phyloP scores from a whole-genome alignment of 2,329 filamentous ascomycete species.

The Scedosporium boydii region DNA sequence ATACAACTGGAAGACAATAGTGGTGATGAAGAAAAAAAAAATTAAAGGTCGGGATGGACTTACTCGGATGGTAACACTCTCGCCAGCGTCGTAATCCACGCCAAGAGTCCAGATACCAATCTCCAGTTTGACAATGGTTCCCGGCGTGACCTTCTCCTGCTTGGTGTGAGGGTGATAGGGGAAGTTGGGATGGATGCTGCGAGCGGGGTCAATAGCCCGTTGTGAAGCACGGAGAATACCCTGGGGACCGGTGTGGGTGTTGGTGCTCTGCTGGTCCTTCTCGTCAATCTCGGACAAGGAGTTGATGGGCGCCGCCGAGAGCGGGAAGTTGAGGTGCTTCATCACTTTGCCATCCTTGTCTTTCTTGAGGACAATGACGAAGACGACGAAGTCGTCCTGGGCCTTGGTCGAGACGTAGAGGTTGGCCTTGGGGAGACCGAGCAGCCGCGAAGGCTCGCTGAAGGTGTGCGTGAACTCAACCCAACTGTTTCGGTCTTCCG shows the following conservation, averaged over 20 bases:
- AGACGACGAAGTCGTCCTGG: constrained; percentile 34
- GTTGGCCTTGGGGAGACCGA: constrained; percentile 36
- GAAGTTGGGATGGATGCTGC: constrained; percentile 21
- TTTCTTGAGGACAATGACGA: constrained; percentile 32
- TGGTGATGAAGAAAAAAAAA: background rate
- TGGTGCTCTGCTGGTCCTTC: constrained; percentile 27
- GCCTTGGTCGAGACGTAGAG: constrained; percentile 33
- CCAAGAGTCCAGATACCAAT: constrained; percentile 39
- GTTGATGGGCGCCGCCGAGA: constrained; percentile 15
- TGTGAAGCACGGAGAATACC: constrained; percentile 35
- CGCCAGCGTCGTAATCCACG: constrained; percentile 32
- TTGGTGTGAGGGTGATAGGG: constrained; percentile 27
- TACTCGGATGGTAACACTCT: constrained; percentile 13
- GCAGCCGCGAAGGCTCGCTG: constrained; percentile 23
- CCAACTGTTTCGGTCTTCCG: constrained; percentile 10
- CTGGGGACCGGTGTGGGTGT: constrained; percentile 29
- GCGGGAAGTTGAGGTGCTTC: constrained; percentile 32
- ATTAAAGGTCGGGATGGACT: background rate
- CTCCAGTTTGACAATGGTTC: constrained; percentile 32
- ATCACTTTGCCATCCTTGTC: constrained; percentile 30
- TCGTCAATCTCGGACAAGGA: constrained; percentile 18
- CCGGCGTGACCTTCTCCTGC: constrained; percentile 28
- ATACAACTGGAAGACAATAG: no score
- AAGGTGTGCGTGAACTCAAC: constrained; percentile 30
- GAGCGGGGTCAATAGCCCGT: constrained; percentile 23